Percentiles rank a stretch among this genome's conserved stretches.
Conservation (phyloP, 164 flowering plant species). For the Cinnamomum micranthum region DNA sequence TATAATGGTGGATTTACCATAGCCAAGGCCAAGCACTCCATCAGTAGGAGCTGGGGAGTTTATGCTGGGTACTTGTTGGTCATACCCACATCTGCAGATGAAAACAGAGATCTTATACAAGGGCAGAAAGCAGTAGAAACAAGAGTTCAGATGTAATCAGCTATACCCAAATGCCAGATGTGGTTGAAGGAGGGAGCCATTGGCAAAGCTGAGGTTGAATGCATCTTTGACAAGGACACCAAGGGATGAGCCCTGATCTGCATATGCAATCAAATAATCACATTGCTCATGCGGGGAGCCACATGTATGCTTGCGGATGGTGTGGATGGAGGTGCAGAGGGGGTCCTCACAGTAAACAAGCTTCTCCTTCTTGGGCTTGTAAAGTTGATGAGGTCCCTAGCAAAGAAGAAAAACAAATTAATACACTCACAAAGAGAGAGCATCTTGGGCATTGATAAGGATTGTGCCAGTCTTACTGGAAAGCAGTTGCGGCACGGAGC, state of each 20-base stretch:
- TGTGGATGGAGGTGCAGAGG: conserved; percentile 52
- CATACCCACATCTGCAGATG: conserved; percentile 77
- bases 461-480: conserved; percentile 32
- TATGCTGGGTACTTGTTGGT: conserved; percentile 52
- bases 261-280: conserved; percentile 84
- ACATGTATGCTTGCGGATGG: conserved; percentile 38
- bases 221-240: conserved; percentile 76
- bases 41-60: conserved; percentile 54
- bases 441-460: not conserved
- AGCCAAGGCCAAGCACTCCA: conserved; percentile 91
- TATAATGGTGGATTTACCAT: conserved; percentile 57
- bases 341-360: conserved; percentile 63
- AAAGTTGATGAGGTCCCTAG: conserved; percentile 79
- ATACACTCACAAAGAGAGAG: not conserved
- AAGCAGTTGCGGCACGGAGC: conserved; percentile 75
- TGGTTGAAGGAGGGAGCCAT: conserved; percentile 39
- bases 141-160: conserved; percentile 26
- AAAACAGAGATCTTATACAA: not conserved
- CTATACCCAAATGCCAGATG: conserved; percentile 63
- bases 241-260: conserved; percentile 81
- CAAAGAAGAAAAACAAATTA: not conserved
- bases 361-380: conserved; percentile 53
- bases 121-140: conserved; percentile 32
- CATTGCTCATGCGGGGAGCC: conserved; percentile 59
- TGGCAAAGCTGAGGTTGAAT: conserved; percentile 47